Conservation (phyloP, 768 basidiomycete genomes). For the Lactifluus pinguis region DNA sequence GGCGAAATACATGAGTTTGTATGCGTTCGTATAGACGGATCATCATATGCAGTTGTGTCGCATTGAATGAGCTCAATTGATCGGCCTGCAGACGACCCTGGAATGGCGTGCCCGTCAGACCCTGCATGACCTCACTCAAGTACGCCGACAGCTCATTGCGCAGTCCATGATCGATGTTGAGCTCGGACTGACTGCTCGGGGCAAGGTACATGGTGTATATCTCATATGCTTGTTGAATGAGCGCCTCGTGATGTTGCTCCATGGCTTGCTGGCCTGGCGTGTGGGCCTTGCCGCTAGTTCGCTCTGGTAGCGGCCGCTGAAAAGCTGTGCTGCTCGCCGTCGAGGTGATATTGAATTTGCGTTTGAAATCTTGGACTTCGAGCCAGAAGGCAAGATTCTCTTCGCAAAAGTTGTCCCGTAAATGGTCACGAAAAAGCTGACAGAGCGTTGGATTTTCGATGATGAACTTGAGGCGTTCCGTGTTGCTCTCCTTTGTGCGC, state of each 20-base stretch:
- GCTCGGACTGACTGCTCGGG: slow-evolving; percentile 88
- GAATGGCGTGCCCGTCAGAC: slow-evolving; percentile 64
- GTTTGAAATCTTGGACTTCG: slow-evolving; percentile 95
- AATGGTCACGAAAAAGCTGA: slow-evolving; percentile 87
- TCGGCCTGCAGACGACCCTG: slow-evolving; percentile 75
- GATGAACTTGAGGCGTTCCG: slow-evolving; percentile 83
- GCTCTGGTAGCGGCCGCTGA: slow-evolving; percentile 44
- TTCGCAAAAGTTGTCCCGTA: slow-evolving; percentile 92
- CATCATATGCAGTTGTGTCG: slow-evolving; percentile 91
- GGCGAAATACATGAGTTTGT: slow-evolving; percentile 90
- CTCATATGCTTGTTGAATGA: slow-evolving; percentile 89
- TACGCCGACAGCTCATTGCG: slow-evolving; percentile 93
- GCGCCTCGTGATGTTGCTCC: slow-evolving; percentile 93
- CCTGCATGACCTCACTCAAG: slow-evolving; percentile 81
- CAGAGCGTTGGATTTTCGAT: slow-evolving; percentile 87
- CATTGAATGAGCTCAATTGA: slow-evolving; percentile 78
- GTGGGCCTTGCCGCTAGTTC: slow-evolving; percentile 25
- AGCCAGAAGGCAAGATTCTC: slow-evolving; percentile 98
- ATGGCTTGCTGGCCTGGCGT: slow-evolving; percentile 81
- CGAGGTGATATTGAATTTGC: slow-evolving; percentile 91
- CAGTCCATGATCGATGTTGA: slow-evolving; percentile 96
- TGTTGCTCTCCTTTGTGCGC: slow-evolving; percentile 76
- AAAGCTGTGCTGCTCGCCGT: slow-evolving; percentile 35
- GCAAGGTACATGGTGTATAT: slow-evolving; percentile 95
- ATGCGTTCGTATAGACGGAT: slow-evolving; percentile 93